Percentiles rank a stretch among this genome's conserved stretches.
phyloP scores from a whole-genome alignment of 768 basidiomycete species.

The Mycena latifolia region DNA sequence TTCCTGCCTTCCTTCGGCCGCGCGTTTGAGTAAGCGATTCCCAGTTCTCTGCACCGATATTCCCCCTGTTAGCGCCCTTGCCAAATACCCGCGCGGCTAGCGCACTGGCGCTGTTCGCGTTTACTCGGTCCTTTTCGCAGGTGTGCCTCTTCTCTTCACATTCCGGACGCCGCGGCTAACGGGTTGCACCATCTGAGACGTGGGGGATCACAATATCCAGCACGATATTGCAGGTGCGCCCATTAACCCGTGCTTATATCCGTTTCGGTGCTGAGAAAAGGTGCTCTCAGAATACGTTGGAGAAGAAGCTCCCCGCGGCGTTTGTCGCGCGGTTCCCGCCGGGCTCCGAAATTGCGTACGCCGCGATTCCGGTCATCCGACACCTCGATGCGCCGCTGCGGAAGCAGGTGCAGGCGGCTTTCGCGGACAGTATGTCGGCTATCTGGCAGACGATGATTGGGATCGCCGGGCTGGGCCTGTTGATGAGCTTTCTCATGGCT shows the following conservation, averaged over 20 bases:
- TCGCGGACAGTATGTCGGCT: constrained; percentile 49
- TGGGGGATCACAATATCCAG: constrained; percentile 33
- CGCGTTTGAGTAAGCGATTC: not conserved
- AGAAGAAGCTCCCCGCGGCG: constrained; percentile 20
- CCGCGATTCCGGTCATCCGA: constrained; percentile 31
- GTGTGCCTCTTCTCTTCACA: not conserved
- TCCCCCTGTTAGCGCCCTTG: constrained; percentile 54
- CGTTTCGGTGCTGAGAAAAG: not conserved
- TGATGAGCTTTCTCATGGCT: constrained; percentile 48
- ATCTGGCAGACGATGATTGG: constrained; percentile 58
- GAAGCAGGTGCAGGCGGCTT: constrained; percentile 52
- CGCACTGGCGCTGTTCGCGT: constrained; percentile 51
- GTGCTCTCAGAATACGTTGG: constrained; percentile 50
- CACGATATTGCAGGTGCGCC: constrained; percentile 44
- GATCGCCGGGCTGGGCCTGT: constrained; percentile 50
- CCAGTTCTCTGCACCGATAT: constrained; percentile 40
- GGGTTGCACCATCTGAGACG: constrained; percentile 24
- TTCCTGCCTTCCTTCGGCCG: not conserved
- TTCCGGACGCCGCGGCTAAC: not conserved
- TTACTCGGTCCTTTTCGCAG: constrained; percentile 42
- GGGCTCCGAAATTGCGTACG: too few relatives aligned
- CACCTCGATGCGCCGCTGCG: constrained; percentile 38
- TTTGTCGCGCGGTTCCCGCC: constrained; percentile 27
- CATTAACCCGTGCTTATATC: not conserved
- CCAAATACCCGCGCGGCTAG: constrained; percentile 47